Base-by-base conservation (phyloP, 31 red algal genomes). In the Odonthalia washingtoniensis region DNA sequence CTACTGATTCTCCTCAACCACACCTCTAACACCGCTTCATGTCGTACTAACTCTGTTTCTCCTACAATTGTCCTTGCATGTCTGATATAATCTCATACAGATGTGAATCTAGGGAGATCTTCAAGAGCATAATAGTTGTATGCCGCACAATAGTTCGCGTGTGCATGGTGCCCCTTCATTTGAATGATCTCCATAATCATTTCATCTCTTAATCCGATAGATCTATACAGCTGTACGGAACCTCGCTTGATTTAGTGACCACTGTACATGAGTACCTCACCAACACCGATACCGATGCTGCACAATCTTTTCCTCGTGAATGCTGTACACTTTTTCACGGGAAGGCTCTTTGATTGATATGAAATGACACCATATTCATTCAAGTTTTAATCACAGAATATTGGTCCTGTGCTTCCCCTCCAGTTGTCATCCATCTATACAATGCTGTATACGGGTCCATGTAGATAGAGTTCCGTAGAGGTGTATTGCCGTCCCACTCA, bases 191-290 rank as follows among this genome's bases (percentile, higher is more conserved):
- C n/a, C n/a, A n/a, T n/a, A n/a, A n/a, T n/a, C n/a, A n/a, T n/a
- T n/a, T n/a, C n/a, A n/a, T n/a, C n/a, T n/a, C 62, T 43, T 84
- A 46, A 84, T 46, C 66, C 31, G 5, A 49, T 84, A 61, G 41
- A 84, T 35, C 65, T 41, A 41, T 72, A 84, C 35, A 84, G 41
- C 66, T 84, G 80, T 4, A 72, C 80, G 36, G 57, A 44, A 27
- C 65, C 35, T 32, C 80, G 61, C 31, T 84, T 84, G 65, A 84
- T 84, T 4, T 32, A 84, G 18, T 70, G 65, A 45, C 80, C 80
- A 44, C 37, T 46, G 80, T 45, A 84, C 65, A 72, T 72, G 6
- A 27, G 37, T 39, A 84, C 27, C 3, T 42, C 61, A 46, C 45
- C 80, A 31, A 5, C 35, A 4, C 80, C 39, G 39, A 84, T 34